Evolutionary conservation across 495 filamentous ascomycete species (phyloP).

Genomic region (Tuber melanosporum): DNA sequence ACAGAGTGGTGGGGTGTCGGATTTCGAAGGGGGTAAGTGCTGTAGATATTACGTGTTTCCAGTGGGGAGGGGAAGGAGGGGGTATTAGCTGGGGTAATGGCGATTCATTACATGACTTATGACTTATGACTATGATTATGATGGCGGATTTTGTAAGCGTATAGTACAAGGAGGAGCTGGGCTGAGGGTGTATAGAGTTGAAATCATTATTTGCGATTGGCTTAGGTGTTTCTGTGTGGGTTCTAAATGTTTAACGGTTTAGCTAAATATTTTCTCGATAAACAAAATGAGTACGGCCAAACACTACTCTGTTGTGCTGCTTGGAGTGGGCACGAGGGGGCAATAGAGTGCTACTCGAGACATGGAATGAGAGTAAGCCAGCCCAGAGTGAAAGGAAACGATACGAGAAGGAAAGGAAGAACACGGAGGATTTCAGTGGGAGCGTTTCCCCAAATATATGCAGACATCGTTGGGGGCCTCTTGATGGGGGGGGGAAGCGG

Average conservation of each 20-base stretch:
- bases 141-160: background rate
- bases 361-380: too few species aligned
- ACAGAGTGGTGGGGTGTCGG: slow-evolving; percentile 47
- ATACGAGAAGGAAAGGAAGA: background rate
- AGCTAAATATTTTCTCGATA: background rate
- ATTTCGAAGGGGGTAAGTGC: slow-evolving; percentile 40
- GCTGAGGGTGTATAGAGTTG: background rate
- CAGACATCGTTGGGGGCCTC: background rate
- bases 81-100: background rate
- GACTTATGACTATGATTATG: background rate
- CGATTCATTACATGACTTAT: background rate
- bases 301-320: too few species aligned
- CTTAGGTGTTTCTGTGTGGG: background rate
- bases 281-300: too few species aligned
- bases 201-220: background rate
- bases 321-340: too few species aligned
- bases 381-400: background rate
- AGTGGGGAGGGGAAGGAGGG: background rate
- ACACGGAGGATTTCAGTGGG: background rate
- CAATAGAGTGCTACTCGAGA: too few species aligned
- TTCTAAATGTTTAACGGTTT: background rate
- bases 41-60: background rate
- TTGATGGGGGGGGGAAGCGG: too few species aligned
- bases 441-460: background rate
- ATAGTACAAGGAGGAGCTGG: background rate